Percentiles rank a stretch among this genome's conserved stretches.
Conservation (phyloP, 352 stramenopile genomes). For the Phytophthora chlamydospora region DNA sequence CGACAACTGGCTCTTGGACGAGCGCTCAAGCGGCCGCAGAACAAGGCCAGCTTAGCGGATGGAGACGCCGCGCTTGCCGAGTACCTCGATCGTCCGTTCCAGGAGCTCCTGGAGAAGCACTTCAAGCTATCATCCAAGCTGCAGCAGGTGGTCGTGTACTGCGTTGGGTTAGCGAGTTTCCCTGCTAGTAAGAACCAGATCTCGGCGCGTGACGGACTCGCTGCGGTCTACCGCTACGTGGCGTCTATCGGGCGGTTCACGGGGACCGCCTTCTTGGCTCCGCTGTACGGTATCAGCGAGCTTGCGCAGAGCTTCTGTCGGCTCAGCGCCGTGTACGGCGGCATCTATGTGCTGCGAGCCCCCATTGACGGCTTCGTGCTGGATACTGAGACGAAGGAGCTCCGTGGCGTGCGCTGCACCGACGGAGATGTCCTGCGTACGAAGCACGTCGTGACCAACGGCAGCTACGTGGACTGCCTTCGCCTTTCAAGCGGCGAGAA, state of each 20-base stretch:
- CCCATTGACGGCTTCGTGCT: slow-evolving; percentile 66
- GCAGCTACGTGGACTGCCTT: slow-evolving; percentile 50
- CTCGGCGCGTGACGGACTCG: slow-evolving; percentile 53
- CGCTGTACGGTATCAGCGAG: slow-evolving; percentile 88
- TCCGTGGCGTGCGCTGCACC: slow-evolving; percentile 47
- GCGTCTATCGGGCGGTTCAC: slow-evolving; percentile 88
- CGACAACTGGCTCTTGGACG: slow-evolving; percentile 75
- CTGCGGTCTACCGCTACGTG: slow-evolving; percentile 66
- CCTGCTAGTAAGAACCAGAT: slow-evolving; percentile 54
- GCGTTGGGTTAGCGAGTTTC: slow-evolving; percentile 77
- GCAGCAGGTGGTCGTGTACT: slow-evolving; percentile 87
- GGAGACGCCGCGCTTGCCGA: slow-evolving; percentile 34
- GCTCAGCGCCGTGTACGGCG: slow-evolving; percentile 85
- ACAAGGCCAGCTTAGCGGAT: slow-evolving; percentile 70
- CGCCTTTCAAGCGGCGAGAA: slow-evolving; percentile 8
- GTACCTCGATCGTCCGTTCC: slow-evolving; percentile 69
- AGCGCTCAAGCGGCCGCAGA: slow-evolving; percentile 85
- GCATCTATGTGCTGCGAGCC: slow-evolving; percentile 83
- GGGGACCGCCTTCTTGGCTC: slow-evolving; percentile 81
- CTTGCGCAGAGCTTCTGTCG: slow-evolving; percentile 90
- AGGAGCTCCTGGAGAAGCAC: slow-evolving; percentile 65
- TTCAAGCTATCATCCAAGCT: slow-evolving; percentile 84
- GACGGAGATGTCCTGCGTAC: slow-evolving; percentile 50
- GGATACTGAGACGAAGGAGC: slow-evolving; percentile 35
- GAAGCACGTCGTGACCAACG: slow-evolving; percentile 69